These are phyloP conservation scores for Brassica hybrid DNA, from an alignment of 441 rosid species.

Conservation along the genomic window DNA sequence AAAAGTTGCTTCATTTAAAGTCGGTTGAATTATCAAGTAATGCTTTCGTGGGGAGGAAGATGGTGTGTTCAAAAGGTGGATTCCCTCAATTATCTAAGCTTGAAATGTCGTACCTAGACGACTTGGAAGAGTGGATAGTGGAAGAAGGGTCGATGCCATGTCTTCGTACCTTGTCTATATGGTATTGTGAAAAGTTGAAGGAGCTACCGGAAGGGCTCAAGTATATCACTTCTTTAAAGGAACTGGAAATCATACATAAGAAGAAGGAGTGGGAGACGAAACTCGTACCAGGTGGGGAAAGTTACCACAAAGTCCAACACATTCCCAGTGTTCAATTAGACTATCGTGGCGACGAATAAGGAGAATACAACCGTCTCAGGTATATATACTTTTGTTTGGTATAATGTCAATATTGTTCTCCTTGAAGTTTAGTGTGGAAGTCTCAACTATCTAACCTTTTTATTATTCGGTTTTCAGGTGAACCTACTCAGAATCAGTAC, in stretches of 20 bases:
- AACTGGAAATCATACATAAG: not conserved
- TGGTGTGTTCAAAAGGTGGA: too few species aligned
- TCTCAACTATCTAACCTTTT: not conserved
- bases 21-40: not conserved
- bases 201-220: not conserved
- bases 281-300: not conserved
- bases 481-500: too few species aligned
- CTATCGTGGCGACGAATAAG: not conserved
- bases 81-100: constrained; percentile 26
- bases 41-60: constrained; percentile 19
- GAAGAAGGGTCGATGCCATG: constrained; percentile 1
- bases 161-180: not conserved
- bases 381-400: not conserved
- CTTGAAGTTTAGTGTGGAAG: not conserved
- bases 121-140: constrained; percentile 26
- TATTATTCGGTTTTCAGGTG: not conserved
- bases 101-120: not conserved
- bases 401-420: not conserved
- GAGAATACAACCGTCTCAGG: not conserved
- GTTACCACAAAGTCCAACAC: not conserved
- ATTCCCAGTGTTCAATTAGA: not conserved
- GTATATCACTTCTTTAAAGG: not conserved
- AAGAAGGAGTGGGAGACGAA: not conserved
- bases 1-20: constrained; percentile 23
- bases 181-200: not conserved